A percentile compares a stretch with the other conserved stretches of the same genome.
phyloP scores from a whole-genome alignment of 768 basidiomycete species.

The Termitomyces heimii region DNA sequence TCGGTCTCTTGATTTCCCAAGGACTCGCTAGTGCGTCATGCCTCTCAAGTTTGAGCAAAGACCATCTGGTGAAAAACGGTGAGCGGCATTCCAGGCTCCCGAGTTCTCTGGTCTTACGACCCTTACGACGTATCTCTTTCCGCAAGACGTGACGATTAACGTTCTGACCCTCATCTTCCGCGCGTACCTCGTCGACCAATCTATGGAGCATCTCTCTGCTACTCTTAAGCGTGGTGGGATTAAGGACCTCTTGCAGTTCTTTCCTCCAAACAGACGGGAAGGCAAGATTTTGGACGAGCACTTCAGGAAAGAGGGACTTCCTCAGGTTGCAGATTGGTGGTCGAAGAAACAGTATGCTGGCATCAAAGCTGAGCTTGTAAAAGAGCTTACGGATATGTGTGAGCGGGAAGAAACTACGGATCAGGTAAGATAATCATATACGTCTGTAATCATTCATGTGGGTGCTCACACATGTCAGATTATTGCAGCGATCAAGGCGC shows the following conservation, averaged over 20 bases:
- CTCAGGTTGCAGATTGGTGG: constrained; percentile 90
- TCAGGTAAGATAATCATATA: constrained; percentile 35
- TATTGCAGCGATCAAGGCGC: constrained; percentile 62
- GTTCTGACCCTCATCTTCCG: constrained; percentile 78
- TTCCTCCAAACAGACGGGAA: constrained; percentile 79
- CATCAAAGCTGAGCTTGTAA: constrained; percentile 72
- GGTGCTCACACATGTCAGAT: constrained; percentile 44
- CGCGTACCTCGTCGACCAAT: constrained; percentile 73
- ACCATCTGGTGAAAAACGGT: constrained; percentile 96
- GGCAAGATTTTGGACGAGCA: constrained; percentile 73
- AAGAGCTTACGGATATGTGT: constrained; percentile 62
- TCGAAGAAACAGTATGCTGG: constrained; percentile 82
- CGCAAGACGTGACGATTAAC: constrained; percentile 66
- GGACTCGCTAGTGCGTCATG: constrained; percentile 75
- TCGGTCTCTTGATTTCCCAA: constrained; percentile 79
- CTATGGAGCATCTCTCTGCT: constrained; percentile 84
- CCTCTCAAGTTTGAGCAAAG: constrained; percentile 80
- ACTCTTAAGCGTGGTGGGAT: constrained; percentile 82
- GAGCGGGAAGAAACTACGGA: constrained; percentile 65
- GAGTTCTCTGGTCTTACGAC: neutral
- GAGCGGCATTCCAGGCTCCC: constrained; percentile 3
- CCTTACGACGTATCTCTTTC: neutral
- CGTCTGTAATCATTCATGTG: neutral
- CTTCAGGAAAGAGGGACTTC: constrained; percentile 75
- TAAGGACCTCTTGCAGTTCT: constrained; percentile 82